Evolutionary conservation across 805 yeast genomes (phyloP), one percentile per base, ranked within the genome.

Genomic region (Nakazawaea ishiwadae): DNA sequence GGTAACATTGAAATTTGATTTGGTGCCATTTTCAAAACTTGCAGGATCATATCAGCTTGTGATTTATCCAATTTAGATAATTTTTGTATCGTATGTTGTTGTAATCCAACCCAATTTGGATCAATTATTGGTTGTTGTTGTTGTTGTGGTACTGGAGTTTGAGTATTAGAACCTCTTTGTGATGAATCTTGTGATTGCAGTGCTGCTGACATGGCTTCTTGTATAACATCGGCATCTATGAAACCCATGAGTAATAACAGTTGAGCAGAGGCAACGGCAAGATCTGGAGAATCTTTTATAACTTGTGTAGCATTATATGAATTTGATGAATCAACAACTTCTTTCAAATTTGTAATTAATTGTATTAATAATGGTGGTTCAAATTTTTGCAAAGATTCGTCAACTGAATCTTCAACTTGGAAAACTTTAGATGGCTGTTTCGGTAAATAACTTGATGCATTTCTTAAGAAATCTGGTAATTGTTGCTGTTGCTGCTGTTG

Each of bases 221-320:
- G 69, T n/a, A 84, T 77, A n/a, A 81, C 83, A 34, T 76, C 79
- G 29, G 71, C 68, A 55, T 83, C 85, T 17, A 84, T 76, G 32
- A 84, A 69, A 1, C 93, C 95, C 90, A 84, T 84, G 36, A 83
- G 66, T 15, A 84, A 61, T 47, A 84, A 64, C 2, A 89, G 84
- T 55, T 84, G 93, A 0, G 90, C 78, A 1, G 86, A 80, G 1
- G 85, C 72, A 2, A 77, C 63, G 3, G 89, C 82, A 31, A 84
- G 62, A 36, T 77, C 61, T 14, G 80, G 79, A 48, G 77, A 62
- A 51, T 74, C 62, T 42, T 66, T 68, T 51, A 78, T 66, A 44
- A 82, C 66, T 44, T 72, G 73, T 41, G 73, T 67, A 17, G 79
- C 80, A 47, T 82, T 58, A 27, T 58, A 51, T 28, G 75, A 66